These are phyloP conservation scores for Simplicillium aogashimaense DNA, from an alignment of 2,329 filamentous ascomycete species.

Conservation along the genomic window DNA sequence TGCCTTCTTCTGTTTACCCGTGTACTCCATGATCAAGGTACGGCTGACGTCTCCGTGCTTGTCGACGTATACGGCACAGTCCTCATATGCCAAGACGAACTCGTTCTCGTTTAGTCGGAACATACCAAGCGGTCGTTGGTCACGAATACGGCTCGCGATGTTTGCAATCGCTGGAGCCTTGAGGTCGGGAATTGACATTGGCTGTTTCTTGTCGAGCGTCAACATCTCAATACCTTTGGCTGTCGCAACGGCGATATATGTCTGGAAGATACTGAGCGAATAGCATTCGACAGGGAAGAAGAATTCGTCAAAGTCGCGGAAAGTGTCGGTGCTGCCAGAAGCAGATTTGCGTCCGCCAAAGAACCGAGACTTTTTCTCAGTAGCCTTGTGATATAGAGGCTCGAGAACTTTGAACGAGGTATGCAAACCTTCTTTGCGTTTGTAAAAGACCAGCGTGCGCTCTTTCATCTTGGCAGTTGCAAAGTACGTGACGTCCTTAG, in stretches of 20 bases:
- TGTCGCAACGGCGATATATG: conserved; percentile 83
- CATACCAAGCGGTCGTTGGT: conserved; percentile 87
- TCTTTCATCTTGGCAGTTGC: conserved; percentile 97
- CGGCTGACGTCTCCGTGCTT: conserved; percentile 94
- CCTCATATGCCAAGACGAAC: conserved; percentile 88
- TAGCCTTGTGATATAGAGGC: conserved; percentile 86
- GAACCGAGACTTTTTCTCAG: conserved; percentile 67
- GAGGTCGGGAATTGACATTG: conserved; percentile 86
- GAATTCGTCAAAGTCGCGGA: conserved; percentile 97
- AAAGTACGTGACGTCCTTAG: conserved; percentile 93
- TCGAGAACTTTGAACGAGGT: conserved; percentile 96
- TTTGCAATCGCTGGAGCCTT: conserved; percentile 68
- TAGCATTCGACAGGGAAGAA: conserved; percentile 95
- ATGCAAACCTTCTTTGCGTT: conserved; percentile 84
- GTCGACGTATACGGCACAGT: conserved; percentile 95
- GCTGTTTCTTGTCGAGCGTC: conserved; percentile 93
- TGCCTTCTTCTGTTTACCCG: conserved; percentile 74
- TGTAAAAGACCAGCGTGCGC: conserved; percentile 88
- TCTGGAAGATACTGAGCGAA: conserved; percentile 92
- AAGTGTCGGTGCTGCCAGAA: conserved; percentile 77
- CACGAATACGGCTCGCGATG: conserved; percentile 74
- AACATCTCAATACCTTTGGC: conserved; percentile 90
- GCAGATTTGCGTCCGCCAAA: conserved; percentile 49
- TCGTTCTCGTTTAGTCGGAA: conserved; percentile 88
- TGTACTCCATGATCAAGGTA: conserved; percentile 96